A percentile compares a stretch with the other conserved stretches of the same genome.
These are phyloP conservation scores for Dichotomocladium elegans DNA, from an alignment of 371 early-diverging fungal species.

Conservation along the genomic window DNA sequence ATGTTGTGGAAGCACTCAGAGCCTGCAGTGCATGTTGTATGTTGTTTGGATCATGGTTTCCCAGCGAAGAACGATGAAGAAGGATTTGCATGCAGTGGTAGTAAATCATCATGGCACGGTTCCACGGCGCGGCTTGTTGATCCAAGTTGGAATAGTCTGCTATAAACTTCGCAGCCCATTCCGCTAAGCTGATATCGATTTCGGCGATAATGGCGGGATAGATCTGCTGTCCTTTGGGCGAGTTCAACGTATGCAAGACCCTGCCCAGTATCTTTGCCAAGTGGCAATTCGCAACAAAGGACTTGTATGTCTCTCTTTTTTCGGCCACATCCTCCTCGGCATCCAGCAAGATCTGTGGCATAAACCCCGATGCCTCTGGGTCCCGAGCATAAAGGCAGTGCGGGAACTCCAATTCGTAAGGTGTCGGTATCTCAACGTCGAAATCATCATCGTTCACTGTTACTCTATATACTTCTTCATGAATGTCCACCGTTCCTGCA, in stretches of 20 bases:
- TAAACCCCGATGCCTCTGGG: background rate
- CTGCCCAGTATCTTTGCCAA: constrained; percentile 24
- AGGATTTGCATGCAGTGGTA: constrained; percentile 21
- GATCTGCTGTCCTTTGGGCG: constrained; percentile 19
- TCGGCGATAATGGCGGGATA: no score
- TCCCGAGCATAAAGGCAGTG: background rate
- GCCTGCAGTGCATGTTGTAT: constrained; percentile 23
- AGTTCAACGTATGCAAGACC: constrained; percentile 24
- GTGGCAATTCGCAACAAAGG: background rate
- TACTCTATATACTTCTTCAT: background rate
- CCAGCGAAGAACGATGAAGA: constrained; percentile 15
- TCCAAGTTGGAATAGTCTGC: no score
- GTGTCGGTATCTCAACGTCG: constrained; percentile 35
- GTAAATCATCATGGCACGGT: background rate
- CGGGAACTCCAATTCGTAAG: constrained; percentile 23
- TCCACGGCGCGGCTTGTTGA: no score
- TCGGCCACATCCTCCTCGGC: background rate
- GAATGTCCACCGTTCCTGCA: no score
- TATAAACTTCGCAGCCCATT: no score
- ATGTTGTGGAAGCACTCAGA: constrained; percentile 24
- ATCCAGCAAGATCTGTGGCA: background rate
- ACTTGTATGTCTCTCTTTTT: background rate
- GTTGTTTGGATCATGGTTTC: constrained; percentile 7
- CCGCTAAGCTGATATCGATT: no score
- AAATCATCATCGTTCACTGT: constrained; percentile 30